Evolutionary conservation across 1,284 basidiomycete genomes (phyloP).

Genomic region (Mycosarcoma maydis): DNA sequence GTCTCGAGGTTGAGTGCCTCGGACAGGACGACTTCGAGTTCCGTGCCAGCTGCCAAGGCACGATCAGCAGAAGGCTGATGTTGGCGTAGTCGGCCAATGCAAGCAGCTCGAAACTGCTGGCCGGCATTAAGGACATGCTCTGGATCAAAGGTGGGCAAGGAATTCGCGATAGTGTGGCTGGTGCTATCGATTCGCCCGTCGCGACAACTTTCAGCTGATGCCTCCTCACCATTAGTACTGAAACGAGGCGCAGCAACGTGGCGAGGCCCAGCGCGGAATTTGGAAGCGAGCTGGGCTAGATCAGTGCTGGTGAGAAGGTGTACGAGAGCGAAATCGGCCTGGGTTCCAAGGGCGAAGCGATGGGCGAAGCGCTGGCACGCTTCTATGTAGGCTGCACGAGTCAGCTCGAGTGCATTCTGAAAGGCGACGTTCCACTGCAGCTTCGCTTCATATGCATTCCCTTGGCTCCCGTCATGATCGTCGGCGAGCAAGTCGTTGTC

Average conservation of each 20-base stretch:
- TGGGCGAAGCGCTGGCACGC: constrained; percentile 26
- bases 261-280: constrained; percentile 6
- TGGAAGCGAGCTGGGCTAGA: constrained; percentile 4
- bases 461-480: constrained; percentile 26
- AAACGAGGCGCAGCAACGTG: constrained; percentile 11
- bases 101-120: constrained; percentile 15
- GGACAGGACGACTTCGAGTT: constrained; percentile 12
- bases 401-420: constrained; percentile 17
- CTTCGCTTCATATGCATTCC: neutral
- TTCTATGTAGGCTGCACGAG: constrained; percentile 19
- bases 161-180: neutral
- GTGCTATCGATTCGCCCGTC: neutral
- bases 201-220: constrained; percentile 2
- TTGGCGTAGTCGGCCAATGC: constrained; percentile 10
- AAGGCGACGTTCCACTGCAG: constrained; percentile 27
- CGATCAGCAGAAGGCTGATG: neutral
- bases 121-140: constrained; percentile 18
- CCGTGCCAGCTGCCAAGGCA: neutral
- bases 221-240: too few species aligned
- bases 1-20: constrained; percentile 33
- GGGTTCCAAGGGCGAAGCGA: constrained; percentile 5
- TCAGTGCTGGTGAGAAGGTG: constrained; percentile 3
- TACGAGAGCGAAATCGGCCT: constrained; percentile 21
- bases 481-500: constrained; percentile 19
- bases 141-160: constrained; percentile 14